These are phyloP conservation scores for Termitomyces sp. DNA, from an alignment of 768 basidiomycete species.

Conservation along the genomic window DNA sequence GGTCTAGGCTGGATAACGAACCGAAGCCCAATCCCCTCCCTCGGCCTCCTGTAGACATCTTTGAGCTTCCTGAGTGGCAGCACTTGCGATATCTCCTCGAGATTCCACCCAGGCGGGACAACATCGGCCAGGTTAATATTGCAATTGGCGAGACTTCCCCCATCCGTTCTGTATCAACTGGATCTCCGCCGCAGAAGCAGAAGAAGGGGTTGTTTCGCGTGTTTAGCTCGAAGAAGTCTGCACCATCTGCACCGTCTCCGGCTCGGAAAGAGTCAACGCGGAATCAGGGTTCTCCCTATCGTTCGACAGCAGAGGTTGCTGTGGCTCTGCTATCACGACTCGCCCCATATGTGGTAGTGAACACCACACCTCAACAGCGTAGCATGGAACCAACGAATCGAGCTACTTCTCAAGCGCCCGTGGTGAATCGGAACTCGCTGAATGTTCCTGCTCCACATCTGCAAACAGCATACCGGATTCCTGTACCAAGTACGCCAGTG, in stretches of 20 bases:
- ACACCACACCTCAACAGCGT: not conserved
- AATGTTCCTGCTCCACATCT: not conserved
- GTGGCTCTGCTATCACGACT: not conserved
- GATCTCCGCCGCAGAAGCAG: not conserved
- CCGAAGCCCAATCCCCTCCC: conserved; percentile 3
- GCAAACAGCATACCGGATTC: not conserved
- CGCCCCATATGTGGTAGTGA: not conserved
- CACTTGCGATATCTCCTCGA: conserved; percentile 4
- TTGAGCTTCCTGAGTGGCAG: conserved; percentile 39
- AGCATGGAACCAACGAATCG: not conserved
- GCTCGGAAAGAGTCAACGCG: not conserved
- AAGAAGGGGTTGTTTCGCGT: not conserved
- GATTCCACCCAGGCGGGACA: not conserved
- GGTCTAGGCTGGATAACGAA: not conserved
- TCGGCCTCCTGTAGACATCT: conserved; percentile 34
- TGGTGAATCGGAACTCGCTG: not conserved
- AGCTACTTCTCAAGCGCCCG: not conserved
- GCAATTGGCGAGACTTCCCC: not conserved
- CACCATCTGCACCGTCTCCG: not conserved
- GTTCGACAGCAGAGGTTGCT: not conserved
- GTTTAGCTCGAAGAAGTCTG: not conserved
- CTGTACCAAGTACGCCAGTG: not conserved
- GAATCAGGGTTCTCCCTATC: not conserved
- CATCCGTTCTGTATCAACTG: not conserved
- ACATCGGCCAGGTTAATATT: not conserved